A percentile compares a stretch with the other conserved stretches of the same genome.
Evolutionary conservation across 371 early-diverging fungal genomes (phyloP).

Genomic region (Circinella minor): DNA sequence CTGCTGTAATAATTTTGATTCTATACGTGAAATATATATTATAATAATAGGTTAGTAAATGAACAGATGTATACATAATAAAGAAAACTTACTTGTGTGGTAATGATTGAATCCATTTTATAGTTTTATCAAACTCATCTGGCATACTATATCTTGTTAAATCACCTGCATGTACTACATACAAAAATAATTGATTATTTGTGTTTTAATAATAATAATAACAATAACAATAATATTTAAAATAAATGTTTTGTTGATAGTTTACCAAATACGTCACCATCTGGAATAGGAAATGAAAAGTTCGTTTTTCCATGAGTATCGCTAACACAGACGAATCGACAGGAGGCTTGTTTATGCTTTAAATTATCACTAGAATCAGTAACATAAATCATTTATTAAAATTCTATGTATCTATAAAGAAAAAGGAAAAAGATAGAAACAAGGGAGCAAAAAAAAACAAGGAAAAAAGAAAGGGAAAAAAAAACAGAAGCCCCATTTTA

Average conservation of each 20-base stretch:
- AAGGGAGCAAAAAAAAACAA: not conserved
- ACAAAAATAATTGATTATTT: not conserved
- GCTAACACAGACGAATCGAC: constrained; percentile 50
- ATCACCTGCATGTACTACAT: constrained; percentile 51
- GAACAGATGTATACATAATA: not conserved
- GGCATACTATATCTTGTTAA: constrained; percentile 33
- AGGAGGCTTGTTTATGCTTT: constrained; percentile 14
- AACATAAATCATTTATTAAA: constrained; percentile 14
- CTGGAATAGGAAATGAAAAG: constrained; percentile 40
- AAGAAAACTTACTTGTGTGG: constrained; percentile 31
- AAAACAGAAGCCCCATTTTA: too few species aligned
- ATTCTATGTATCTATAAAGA: not conserved
- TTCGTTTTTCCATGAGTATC: constrained; percentile 43
- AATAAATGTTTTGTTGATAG: not conserved
- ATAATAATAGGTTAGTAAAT: not conserved
- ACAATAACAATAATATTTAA: not conserved
- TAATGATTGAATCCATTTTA: constrained; percentile 40
- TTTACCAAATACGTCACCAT: constrained; percentile 49
- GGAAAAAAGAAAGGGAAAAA: too few species aligned
- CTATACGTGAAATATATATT: constrained; percentile 24
- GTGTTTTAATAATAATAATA: not conserved
- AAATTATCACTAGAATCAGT: constrained; percentile 9
- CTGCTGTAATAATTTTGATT: constrained; percentile 56
- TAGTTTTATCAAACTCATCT: constrained; percentile 25
- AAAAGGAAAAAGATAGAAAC: not conserved